These are phyloP conservation scores for Vanrija pseudolonga DNA, from an alignment of 1,284 basidiomycete genomes.

Conservation along the genomic window DNA sequence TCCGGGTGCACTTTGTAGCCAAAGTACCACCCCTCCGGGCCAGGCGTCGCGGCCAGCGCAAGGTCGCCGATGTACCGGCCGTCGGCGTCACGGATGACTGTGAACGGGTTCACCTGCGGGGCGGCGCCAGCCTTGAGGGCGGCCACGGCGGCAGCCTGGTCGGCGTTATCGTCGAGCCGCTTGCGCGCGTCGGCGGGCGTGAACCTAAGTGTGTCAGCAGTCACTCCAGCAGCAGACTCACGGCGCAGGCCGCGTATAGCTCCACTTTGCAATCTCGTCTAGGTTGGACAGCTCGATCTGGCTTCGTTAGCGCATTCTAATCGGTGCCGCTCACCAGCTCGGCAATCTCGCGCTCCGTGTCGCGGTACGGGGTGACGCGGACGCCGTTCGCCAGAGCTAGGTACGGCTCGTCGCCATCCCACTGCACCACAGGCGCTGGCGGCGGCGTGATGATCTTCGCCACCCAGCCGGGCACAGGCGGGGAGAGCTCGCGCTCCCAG, in stretches of 20 bases:
- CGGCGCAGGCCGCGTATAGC: neutral
- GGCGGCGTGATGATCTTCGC: too few relatives aligned
- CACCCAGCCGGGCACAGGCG: neutral
- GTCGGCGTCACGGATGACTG: neutral
- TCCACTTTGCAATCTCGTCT: neutral
- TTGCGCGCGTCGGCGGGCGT: neutral
- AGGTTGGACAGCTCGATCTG: neutral
- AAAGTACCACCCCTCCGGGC: neutral
- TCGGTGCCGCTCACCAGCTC: neutral
- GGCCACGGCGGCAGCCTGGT: neutral
- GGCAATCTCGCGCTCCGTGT: neutral
- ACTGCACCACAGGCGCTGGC: neutral
- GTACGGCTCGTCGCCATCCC: neutral
- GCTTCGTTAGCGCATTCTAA: too few relatives aligned
- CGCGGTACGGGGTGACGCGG: slow-evolving; percentile 1
- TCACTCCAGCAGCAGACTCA: too few relatives aligned
- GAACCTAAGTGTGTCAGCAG: neutral
- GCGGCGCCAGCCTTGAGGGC: neutral
- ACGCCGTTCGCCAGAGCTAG: neutral
- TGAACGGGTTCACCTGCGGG: neutral
- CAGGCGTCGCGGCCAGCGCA: neutral
- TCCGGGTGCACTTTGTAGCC: neutral
- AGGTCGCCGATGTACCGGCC: slow-evolving; percentile 1
- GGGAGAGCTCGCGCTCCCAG: neutral
- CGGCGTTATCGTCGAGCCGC: neutral